Evolutionary conservation across 2,329 filamentous ascomycete species (phyloP), one percentile per base, ranked within the genome.

Genomic region (Bipolaris cookei): DNA sequence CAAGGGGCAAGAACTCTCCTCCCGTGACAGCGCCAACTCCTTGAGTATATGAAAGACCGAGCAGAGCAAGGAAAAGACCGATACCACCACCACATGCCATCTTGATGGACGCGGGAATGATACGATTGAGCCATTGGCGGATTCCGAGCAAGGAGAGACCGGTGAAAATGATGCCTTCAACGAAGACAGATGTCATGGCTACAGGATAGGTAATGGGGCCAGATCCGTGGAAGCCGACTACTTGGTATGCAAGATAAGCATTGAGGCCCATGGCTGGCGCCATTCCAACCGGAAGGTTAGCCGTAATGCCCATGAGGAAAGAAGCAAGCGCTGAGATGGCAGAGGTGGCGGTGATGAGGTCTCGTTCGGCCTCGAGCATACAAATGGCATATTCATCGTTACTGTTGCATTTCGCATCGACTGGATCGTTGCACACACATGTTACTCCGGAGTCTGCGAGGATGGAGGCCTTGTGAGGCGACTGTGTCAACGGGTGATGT

Each of bases 51-150:
- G 90, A 93, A 54, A 91, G 81, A n/a, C 89, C 89, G 61, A 91
- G 90, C 49, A 91, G 77, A 23, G 88, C 89, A 47, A 94, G 82
- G 75, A 94, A 96, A 3, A 96, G 81, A n/a, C 92, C 92, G 60
- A 96, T 96, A 58, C 92, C 92, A 50, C 91, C 90, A 59, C 90
- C 90, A n/a, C 90, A 94, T n/a, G 91, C 91, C 51, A 95, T 86
- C 78, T 96, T 96, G 79, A 96, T 93, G 45, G 88, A 92, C 21
- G 86, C 84, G 1, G 92, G 92, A 59, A 96, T 92, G 34, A 67
- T 70, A 34, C 70, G 66, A 42, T 69, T 69, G 32, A 90, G 82
- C 88, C 88, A 90, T 70, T 90, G 88, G 3, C 88, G 85, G 81
- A 90, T 85, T 10, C 88, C 88, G 1, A 88, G 86, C 8, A 90